Percentiles rank a stretch among this genome's conserved stretches.
Conservation (phyloP, 2,329 filamentous ascomycete species). For the Alternaria triticimaculans region DNA sequence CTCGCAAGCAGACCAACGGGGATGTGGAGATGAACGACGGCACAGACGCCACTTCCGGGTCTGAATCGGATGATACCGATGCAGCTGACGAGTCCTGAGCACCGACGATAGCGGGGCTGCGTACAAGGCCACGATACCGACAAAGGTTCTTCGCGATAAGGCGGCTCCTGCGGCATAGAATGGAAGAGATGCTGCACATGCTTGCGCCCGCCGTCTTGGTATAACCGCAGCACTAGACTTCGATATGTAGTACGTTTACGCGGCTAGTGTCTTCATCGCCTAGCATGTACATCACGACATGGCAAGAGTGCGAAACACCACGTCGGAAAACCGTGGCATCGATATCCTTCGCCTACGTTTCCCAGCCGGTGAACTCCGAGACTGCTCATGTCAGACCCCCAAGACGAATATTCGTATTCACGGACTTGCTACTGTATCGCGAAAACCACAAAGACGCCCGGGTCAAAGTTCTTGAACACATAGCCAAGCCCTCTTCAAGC, state of each 20-base stretch:
- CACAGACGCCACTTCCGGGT: conserved; percentile 24
- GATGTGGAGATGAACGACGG: conserved; percentile 43
- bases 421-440: not conserved
- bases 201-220: not conserved
- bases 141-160: not conserved
- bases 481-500: conserved; percentile 1
- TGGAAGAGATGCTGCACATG: conserved; percentile 11
- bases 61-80: conserved; percentile 23
- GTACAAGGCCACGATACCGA: not conserved
- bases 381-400: not conserved
- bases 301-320: conserved; percentile 11
- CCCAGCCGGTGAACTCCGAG: not conserved
- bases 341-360: not conserved
- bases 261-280: conserved; percentile 13
- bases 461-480: not conserved
- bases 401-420: not conserved
- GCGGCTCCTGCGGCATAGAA: conserved; percentile 7
- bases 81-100: conserved; percentile 18
- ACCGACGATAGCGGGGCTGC: not conserved
- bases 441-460: not conserved
- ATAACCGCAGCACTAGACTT: conserved; percentile 5
- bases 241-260: conserved; percentile 15
- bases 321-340: not conserved
- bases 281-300: conserved; percentile 19
- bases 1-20: conserved; percentile 9